Evolutionary conservation across 2,329 filamentous ascomycete species (phyloP).

Genomic region (Aspergillus hortae): DNA sequence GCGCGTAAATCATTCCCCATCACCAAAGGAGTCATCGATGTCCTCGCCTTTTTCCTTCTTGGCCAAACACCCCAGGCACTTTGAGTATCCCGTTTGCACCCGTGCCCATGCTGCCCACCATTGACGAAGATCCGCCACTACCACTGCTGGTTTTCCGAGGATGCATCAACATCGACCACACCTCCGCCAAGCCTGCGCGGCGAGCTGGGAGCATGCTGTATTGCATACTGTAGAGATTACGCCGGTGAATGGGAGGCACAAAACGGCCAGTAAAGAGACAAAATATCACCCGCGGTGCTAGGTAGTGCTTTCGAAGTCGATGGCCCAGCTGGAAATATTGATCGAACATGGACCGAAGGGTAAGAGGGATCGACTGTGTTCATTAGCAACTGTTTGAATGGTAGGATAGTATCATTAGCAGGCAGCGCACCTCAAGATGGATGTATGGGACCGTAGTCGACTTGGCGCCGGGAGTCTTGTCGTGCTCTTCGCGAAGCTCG

Average conservation of each 20-base stretch:
- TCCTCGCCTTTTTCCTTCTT: slow-evolving; percentile 31
- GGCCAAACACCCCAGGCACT: slow-evolving; percentile 30
- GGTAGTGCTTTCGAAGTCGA: slow-evolving; percentile 90
- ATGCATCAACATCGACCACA: slow-evolving; percentile 72
- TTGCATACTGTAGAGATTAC: slow-evolving; percentile 91
- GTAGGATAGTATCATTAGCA: neutral
- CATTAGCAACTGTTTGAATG: slow-evolving; percentile 11
- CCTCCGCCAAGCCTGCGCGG: slow-evolving; percentile 74
- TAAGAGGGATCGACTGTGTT: slow-evolving; percentile 74
- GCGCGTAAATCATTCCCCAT: neutral
- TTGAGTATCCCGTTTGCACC: slow-evolving; percentile 28
- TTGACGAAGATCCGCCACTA: slow-evolving; percentile 21
- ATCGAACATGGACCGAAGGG: slow-evolving; percentile 90
- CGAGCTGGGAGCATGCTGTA: slow-evolving; percentile 94
- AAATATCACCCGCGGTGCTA: slow-evolving; percentile 81
- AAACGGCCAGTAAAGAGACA: slow-evolving; percentile 88
- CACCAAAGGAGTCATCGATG: slow-evolving; percentile 23
- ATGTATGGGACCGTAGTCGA: slow-evolving; percentile 72
- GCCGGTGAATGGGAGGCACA: slow-evolving; percentile 90
- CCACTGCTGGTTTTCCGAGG: slow-evolving; percentile 28
- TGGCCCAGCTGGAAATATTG: slow-evolving; percentile 95
- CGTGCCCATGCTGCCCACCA: slow-evolving; percentile 22
- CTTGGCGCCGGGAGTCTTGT: slow-evolving; percentile 35
- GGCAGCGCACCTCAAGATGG: slow-evolving; percentile 67
- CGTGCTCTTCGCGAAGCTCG: slow-evolving; percentile 73